phyloP scores from a whole-genome alignment of 2,329 filamentous ascomycete genomes.

The Aureobasidium sp. region DNA sequence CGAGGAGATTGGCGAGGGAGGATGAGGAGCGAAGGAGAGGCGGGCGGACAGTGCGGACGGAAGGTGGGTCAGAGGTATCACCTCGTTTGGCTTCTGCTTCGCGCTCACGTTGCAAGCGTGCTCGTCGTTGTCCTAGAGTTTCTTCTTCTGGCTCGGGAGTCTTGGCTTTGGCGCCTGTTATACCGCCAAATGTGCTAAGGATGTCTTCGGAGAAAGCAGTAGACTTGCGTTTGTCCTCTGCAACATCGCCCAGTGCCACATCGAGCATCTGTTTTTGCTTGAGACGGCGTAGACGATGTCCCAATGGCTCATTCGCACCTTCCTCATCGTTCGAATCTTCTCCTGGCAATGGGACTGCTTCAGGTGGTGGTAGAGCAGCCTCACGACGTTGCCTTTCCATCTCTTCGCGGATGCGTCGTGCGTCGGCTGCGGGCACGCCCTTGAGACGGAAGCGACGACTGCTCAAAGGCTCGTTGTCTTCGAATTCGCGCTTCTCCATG shows the following conservation, averaged over 20 bases:
- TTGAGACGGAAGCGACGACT: constrained; percentile 66
- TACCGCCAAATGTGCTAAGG: constrained; percentile 36
- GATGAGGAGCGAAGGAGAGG: constrained; percentile 36
- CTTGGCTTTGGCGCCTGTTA: constrained; percentile 40
- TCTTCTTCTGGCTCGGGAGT: constrained; percentile 53
- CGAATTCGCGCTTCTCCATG: constrained; percentile 72
- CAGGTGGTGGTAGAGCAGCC: constrained; percentile 18
- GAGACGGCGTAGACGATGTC: constrained; percentile 56
- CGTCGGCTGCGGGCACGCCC: constrained; percentile 38
- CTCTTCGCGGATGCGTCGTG: constrained; percentile 16
- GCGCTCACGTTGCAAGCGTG: constrained; percentile 63
- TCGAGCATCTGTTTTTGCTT: constrained; percentile 47
- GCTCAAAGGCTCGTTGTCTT: constrained; percentile 87
- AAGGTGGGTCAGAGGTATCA: background rate
- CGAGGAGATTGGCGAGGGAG: constrained; percentile 55
- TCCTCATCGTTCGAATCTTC: constrained; percentile 26
- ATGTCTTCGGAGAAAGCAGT: constrained; percentile 60
- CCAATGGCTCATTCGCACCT: constrained; percentile 53
- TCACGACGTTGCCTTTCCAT: constrained; percentile 21
- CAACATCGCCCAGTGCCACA: constrained; percentile 32
- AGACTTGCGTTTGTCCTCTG: constrained; percentile 29
- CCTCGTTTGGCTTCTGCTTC: constrained; percentile 26
- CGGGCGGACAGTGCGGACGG: constrained; percentile 27
- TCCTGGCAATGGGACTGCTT: constrained; percentile 8
- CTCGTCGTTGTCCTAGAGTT: constrained; percentile 68